Conservation (phyloP, 2,329 filamentous ascomycete genomes). For the Epichloe gansuensis region DNA sequence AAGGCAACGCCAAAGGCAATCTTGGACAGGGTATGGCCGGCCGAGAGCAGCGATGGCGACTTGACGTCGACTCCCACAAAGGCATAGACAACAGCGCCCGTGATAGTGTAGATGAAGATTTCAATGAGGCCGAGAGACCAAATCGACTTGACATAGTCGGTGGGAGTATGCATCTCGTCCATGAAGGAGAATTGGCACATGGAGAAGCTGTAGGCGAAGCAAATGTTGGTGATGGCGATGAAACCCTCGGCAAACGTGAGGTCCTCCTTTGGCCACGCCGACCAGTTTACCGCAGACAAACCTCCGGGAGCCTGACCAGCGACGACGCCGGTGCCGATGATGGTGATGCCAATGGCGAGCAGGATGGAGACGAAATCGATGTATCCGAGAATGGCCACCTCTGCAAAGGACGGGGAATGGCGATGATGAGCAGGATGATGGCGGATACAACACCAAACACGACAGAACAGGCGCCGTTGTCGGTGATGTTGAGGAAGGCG, state of each 20-base stretch:
- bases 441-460: constrained; percentile 34
- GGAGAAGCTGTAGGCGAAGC: constrained; percentile 54
- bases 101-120: constrained; percentile 53
- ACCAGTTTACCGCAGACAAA: constrained; percentile 25
- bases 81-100: constrained; percentile 55
- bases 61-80: constrained; percentile 52
- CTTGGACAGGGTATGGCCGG: constrained; percentile 46
- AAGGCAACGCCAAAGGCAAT: constrained; percentile 58
- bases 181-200: constrained; percentile 41
- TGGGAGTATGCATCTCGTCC: constrained; percentile 40
- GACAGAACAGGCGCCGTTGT: constrained; percentile 36
- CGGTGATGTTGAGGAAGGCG: constrained; percentile 52
- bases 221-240: constrained; percentile 53
- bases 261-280: constrained; percentile 32
- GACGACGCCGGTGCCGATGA: constrained; percentile 49
- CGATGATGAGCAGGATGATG: constrained; percentile 32
- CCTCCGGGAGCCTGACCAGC: constrained; percentile 19
- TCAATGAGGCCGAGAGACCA: constrained; percentile 49
- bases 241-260: constrained; percentile 43
- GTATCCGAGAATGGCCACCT: constrained; percentile 37
- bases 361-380: constrained; percentile 51
- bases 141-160: constrained; percentile 41
- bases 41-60: constrained; percentile 57
- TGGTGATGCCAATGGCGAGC: constrained; percentile 51
- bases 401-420: constrained; percentile 37